Base-by-base conservation (phyloP, 257 asterid species). In the Solanum bulbocastanum region DNA sequence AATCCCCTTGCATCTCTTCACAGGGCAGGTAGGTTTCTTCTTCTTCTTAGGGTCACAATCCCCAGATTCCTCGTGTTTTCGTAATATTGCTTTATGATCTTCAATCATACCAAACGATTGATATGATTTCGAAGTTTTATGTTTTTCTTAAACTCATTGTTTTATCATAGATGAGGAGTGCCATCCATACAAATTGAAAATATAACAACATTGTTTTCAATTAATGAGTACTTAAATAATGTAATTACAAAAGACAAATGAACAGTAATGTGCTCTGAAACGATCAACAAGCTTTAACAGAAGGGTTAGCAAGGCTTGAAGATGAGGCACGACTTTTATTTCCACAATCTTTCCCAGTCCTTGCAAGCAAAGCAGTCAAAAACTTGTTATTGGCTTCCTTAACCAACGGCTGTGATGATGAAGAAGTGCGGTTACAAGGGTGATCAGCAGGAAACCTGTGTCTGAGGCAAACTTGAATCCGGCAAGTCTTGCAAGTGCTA, bases 361-460 rank as follows among this genome's bases (percentile, higher is more conserved):
- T 94, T 71, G 88, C 87, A 20, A 92, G 91, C 87, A 96, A 89
- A 3, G 94, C 94, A 88, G 36, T 89, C 96, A 94, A 87, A 88
- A 96, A 94, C 93, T 90, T 92, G 87, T 88, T 89, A 7, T 84
- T 88, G 3, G 30, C 87, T 15, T 68, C 91, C 86, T 37, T 62
- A 2, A 49, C 66, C 71, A 73, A 32, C 6, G 73, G 49, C 58
- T 44, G 83, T 25, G 92, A 42, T 39, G 88, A 16, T 56, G 87
- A 30, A 72, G 10, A 72, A 87, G 83, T 87, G 85, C 87, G 86
- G 58, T 72, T 84, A 86, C 99, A 96, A 49, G 88, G 87, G 85
- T 97, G 99, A 86, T 96, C 99, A 25, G 90, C 92, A 35, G 98
- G 98, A 71, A 96, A 97, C 74, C 99, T 86, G 65, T 97, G 99